phyloP scores from a whole-genome alignment of 495 filamentous ascomycete genomes.

The Annulohypoxylon moriforme region DNA sequence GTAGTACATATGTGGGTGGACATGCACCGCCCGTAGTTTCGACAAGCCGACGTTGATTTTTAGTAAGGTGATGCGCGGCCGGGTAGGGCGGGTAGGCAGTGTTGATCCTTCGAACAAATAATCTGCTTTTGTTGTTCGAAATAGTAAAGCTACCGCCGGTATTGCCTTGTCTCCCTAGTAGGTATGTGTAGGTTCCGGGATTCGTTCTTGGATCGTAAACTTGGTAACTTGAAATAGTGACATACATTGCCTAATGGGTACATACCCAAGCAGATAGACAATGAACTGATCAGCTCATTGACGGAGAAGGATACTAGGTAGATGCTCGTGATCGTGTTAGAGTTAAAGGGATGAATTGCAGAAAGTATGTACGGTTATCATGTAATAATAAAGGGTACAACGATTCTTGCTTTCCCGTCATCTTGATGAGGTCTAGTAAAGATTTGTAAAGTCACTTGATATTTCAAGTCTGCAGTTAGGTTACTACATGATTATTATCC shows the following conservation, averaged over 20 bases:
- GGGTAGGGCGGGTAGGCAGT: constrained; percentile 37
- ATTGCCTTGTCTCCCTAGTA: constrained; percentile 8
- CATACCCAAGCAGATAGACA: not conserved
- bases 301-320: constrained; percentile 3
- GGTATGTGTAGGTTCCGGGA: not conserved
- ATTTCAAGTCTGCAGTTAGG: constrained; percentile 26
- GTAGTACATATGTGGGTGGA: not conserved
- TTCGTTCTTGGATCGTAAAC: constrained; percentile 6
- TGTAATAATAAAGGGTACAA: no score
- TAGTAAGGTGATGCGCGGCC: constrained; percentile 34
- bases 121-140: constrained; percentile 21
- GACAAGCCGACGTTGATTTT: constrained; percentile 17
- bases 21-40: not conserved
- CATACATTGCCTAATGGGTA: not conserved
- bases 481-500: no score
- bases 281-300: not conserved
- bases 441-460: constrained; percentile 41
- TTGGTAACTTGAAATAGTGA: constrained; percentile 19
- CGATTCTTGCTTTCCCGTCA: constrained; percentile 23
- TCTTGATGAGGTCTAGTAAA: constrained; percentile 34
- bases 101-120: constrained; percentile 30
- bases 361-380: no score
- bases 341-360: no score
- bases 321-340: no score
- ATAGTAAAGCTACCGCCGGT: constrained; percentile 9